Percentiles rank a stretch among this genome's conserved stretches.
These are phyloP conservation scores for Hydnum rufescens DNA, from an alignment of 768 basidiomycete genomes.

Conservation along the genomic window DNA sequence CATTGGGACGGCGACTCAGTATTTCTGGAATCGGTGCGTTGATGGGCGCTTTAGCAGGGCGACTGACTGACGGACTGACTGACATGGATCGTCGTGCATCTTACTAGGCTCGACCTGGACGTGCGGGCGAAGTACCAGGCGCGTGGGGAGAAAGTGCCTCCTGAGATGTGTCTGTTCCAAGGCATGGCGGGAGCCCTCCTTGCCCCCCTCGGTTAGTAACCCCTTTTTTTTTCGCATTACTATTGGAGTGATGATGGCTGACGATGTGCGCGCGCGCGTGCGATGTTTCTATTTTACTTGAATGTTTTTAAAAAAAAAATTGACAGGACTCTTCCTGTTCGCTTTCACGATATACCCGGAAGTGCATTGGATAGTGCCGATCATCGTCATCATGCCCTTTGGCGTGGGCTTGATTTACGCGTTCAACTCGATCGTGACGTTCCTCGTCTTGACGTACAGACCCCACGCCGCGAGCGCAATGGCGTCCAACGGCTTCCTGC, in stretches of 20 bases:
- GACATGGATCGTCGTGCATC: neutral
- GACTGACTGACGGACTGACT: too few relatives aligned
- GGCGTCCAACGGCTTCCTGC: constrained; percentile 39
- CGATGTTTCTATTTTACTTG: neutral
- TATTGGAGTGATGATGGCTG: too few relatives aligned
- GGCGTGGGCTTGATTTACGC: constrained; percentile 40
- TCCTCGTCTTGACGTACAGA: constrained; percentile 31
- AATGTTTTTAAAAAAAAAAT: too few relatives aligned
- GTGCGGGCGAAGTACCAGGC: constrained; percentile 6
- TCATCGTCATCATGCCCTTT: constrained; percentile 27
- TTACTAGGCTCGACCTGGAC: neutral
- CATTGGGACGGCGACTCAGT: constrained; percentile 20
- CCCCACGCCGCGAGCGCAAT: constrained; percentile 39
- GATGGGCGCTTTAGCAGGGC: neutral
- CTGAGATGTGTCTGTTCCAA: constrained; percentile 45
- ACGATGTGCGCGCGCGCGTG: too few relatives aligned
- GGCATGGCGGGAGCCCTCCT: constrained; percentile 49
- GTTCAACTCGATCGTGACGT: constrained; percentile 50
- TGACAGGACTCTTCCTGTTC: constrained; percentile 31
- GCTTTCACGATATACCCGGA: constrained; percentile 32
- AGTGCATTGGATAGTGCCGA: constrained; percentile 30
- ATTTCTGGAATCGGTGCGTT: constrained; percentile 13
- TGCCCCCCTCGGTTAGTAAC: constrained; percentile 32
- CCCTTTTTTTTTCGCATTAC: neutral
- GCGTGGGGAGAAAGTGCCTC: constrained; percentile 25